Evolutionary conservation across 805 yeast species (phyloP).

Genomic region (Sporopachydermia quercuum): DNA sequence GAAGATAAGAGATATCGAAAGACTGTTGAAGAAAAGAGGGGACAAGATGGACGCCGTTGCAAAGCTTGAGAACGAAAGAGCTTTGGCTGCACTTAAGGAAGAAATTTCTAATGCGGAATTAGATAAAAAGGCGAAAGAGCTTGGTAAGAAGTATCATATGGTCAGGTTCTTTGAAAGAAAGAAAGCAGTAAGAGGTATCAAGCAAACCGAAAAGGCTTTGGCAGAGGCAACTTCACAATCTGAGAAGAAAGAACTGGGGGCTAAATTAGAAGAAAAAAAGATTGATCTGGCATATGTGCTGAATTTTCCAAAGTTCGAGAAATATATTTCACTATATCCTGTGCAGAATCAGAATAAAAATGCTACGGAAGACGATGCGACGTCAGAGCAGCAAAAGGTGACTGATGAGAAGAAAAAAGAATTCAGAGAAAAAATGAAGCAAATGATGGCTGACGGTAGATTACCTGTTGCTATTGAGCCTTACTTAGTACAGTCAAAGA

Average conservation of each 20-base stretch:
- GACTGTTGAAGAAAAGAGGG: constrained; percentile 41
- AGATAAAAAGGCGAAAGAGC: constrained; percentile 30
- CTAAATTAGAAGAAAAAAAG: constrained; percentile 2
- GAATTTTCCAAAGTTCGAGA: constrained; percentile 64
- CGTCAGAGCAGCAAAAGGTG: constrained; percentile 11
- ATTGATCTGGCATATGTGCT: constrained; percentile 62
- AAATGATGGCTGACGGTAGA: constrained; percentile 34
- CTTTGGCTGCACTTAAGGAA: constrained; percentile 43
- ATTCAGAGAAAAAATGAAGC: constrained; percentile 38
- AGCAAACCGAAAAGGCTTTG: constrained; percentile 24
- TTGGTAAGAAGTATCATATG: constrained; percentile 75
- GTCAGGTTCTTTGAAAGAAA: constrained; percentile 82
- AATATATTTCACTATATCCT: constrained; percentile 71
- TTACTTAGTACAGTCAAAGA: no score
- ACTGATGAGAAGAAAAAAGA: constrained; percentile 30
- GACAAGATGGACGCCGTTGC: constrained; percentile 50
- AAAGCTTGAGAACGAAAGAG: constrained; percentile 60
- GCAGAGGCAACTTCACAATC: constrained; percentile 13
- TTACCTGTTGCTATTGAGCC: no score
- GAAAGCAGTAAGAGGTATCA: constrained; percentile 64
- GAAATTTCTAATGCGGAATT: constrained; percentile 39
- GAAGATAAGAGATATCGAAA: constrained; percentile 74
- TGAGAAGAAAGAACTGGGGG: constrained; percentile 14
- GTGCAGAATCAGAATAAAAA: no score
- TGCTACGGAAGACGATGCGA: constrained; percentile 20